Evolutionary conservation across 2,329 filamentous ascomycete genomes (phyloP).

Genomic region (Hymenotorrendiella dingleyae): DNA sequence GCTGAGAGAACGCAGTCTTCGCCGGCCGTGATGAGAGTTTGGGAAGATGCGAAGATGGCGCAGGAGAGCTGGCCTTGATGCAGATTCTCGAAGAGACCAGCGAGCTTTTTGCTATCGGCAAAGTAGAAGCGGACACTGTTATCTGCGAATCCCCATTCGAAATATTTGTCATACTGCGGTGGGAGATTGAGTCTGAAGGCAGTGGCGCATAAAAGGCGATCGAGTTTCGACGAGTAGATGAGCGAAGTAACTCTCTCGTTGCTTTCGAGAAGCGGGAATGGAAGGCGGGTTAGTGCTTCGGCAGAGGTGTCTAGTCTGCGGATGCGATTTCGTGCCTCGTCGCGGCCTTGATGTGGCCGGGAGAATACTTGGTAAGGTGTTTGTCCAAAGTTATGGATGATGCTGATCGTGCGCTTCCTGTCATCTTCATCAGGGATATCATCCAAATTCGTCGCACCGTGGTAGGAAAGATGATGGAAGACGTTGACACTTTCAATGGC

Average conservation of each 20-base stretch:
- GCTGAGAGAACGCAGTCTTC: constrained; percentile 88
- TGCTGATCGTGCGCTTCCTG: constrained; percentile 64
- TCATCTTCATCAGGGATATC: constrained; percentile 70
- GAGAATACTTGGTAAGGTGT: constrained; percentile 93
- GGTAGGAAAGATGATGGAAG: constrained; percentile 93
- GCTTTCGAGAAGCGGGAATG: constrained; percentile 65
- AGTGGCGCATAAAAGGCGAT: constrained; percentile 76
- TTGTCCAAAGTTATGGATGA: constrained; percentile 98
- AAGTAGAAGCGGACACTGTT: constrained; percentile 88
- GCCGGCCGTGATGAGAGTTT: constrained; percentile 84
- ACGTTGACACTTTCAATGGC: constrained; percentile 90
- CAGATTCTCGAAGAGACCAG: constrained; percentile 88
- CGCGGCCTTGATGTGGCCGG: constrained; percentile 70
- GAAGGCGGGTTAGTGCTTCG: constrained; percentile 69
- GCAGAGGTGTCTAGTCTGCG: constrained; percentile 73
- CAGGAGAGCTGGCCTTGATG: constrained; percentile 86
- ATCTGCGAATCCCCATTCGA: constrained; percentile 95
- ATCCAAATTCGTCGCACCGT: constrained; percentile 88
- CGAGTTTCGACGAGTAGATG: constrained; percentile 70
- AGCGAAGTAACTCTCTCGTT: constrained; percentile 77
- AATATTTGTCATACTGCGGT: constrained; percentile 79
- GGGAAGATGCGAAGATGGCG: constrained; percentile 80
- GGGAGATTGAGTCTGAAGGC: constrained; percentile 83
- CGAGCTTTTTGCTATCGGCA: constrained; percentile 72
- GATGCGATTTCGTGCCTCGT: constrained; percentile 57